Evolutionary conservation across 2,329 filamentous ascomycete genomes (phyloP).

Genomic region (Neofusicoccum umdonicola): DNA sequence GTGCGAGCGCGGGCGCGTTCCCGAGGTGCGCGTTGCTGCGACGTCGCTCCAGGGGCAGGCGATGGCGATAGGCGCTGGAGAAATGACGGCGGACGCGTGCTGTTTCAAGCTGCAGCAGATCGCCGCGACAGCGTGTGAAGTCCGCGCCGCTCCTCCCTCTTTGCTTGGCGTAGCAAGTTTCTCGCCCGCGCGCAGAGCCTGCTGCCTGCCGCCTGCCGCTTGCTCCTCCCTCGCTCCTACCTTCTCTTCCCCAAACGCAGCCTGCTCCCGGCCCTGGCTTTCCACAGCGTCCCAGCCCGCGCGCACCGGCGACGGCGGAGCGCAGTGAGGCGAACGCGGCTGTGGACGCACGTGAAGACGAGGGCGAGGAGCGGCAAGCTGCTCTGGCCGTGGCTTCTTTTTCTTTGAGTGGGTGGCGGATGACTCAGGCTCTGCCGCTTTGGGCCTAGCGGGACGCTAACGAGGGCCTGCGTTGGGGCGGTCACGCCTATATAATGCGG

Average conservation of each 20-base stretch:
- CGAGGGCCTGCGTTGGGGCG: background rate
- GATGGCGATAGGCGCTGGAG: background rate
- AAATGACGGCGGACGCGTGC: background rate
- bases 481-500: too few species aligned
- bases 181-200: background rate
- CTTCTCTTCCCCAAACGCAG: background rate
- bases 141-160: background rate
- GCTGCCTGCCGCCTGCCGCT: background rate
- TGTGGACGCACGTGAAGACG: background rate
- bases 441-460: background rate
- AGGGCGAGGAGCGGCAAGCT: background rate
- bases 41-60: background rate
- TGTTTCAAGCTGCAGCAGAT: background rate
- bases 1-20: background rate
- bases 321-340: background rate
- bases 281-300: background rate
- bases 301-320: background rate
- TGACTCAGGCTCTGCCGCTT: background rate
- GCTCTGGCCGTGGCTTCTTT: too few species aligned
- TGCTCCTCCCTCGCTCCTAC: too few species aligned
- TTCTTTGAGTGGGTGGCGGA: background rate
- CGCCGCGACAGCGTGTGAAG: background rate
- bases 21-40: background rate
- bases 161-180: background rate
- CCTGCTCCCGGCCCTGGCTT: background rate